Percentiles rank a stretch among this genome's conserved stretches.
Evolutionary conservation across 176 grass and related monocot species (phyloP).

Genomic region (Rhynchospora tenuis): DNA sequence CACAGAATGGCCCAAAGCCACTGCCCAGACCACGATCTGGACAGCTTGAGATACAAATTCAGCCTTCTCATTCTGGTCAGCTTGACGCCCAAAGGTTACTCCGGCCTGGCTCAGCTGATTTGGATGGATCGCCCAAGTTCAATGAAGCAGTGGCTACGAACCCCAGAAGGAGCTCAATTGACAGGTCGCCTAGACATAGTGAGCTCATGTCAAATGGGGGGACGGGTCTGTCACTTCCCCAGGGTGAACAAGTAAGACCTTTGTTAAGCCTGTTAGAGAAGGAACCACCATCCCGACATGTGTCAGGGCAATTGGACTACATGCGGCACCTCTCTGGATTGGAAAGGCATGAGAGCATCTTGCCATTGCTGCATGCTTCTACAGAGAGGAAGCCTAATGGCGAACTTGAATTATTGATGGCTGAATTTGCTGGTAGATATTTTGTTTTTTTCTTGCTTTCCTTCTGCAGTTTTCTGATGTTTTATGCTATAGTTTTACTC

Average conservation of each 20-base stretch:
- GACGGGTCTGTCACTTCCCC: conserved; percentile 30
- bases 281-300: conserved; percentile 87
- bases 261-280: conserved; percentile 93
- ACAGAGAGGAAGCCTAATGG: conserved; percentile 80
- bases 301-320: conserved; percentile 97
- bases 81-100: conserved; percentile 2
- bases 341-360: conserved; percentile 93
- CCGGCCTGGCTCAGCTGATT: conserved; percentile 18
- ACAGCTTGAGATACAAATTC: conserved; percentile 53
- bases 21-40: conserved; percentile 62
- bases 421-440: conserved; percentile 74
- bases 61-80: conserved; percentile 33
- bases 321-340: conserved; percentile 74
- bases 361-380: conserved; percentile 85
- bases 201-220: conserved; percentile 71
- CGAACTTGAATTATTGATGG: conserved; percentile 91
- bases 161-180: conserved; percentile 67
- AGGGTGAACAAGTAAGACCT: conserved; percentile 80
- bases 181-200: conserved; percentile 73
- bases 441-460: conserved; percentile 19
- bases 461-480: conserved; percentile 20
- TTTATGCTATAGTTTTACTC: background rate
- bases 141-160: conserved; percentile 46
- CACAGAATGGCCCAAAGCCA: conserved; percentile 53
- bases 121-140: conserved; percentile 59